Evolutionary conservation across 768 basidiomycete species (phyloP).

Genomic region (Leucocoprinus birnbaumii): DNA sequence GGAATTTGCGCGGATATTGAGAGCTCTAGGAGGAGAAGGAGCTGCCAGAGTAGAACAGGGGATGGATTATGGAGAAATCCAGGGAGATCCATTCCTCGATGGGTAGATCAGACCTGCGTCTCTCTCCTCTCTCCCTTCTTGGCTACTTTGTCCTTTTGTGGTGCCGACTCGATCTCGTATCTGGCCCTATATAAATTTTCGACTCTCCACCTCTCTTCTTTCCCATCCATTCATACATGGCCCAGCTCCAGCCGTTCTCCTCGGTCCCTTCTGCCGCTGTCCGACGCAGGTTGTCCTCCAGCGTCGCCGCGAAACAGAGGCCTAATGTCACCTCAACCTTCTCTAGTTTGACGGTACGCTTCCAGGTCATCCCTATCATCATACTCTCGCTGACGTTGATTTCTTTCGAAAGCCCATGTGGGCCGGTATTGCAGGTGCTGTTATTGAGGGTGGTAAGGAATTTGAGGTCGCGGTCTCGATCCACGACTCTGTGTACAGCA

Average conservation of each 20-base stretch:
- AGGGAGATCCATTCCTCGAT: slow-evolving; percentile 10
- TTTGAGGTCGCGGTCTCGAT: slow-evolving; percentile 77
- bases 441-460: slow-evolving; percentile 55
- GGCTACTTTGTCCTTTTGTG: slow-evolving; percentile 21
- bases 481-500: slow-evolving; percentile 83
- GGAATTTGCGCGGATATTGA: background rate
- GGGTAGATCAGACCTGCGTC: too few relatives aligned
- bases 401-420: slow-evolving; percentile 69
- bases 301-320: slow-evolving; percentile 38
- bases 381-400: slow-evolving; percentile 17
- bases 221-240: slow-evolving; percentile 41
- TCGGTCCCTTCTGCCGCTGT: slow-evolving; percentile 63
- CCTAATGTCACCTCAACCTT: slow-evolving; percentile 55
- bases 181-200: slow-evolving; percentile 24
- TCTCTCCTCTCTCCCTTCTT: slow-evolving; percentile 1
- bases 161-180: slow-evolving; percentile 16
- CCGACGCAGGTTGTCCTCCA: slow-evolving; percentile 67
- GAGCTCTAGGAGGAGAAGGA: background rate
- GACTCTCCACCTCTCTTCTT: slow-evolving; percentile 18
- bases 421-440: slow-evolving; percentile 72
- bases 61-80: background rate
- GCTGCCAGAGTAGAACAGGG: background rate
- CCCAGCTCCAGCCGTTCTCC: slow-evolving; percentile 49
- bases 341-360: slow-evolving; percentile 64
- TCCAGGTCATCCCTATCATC: slow-evolving; percentile 6